Base-by-base conservation (phyloP, 78 protist species). In the Mantamonas sphyraenae region DNA sequence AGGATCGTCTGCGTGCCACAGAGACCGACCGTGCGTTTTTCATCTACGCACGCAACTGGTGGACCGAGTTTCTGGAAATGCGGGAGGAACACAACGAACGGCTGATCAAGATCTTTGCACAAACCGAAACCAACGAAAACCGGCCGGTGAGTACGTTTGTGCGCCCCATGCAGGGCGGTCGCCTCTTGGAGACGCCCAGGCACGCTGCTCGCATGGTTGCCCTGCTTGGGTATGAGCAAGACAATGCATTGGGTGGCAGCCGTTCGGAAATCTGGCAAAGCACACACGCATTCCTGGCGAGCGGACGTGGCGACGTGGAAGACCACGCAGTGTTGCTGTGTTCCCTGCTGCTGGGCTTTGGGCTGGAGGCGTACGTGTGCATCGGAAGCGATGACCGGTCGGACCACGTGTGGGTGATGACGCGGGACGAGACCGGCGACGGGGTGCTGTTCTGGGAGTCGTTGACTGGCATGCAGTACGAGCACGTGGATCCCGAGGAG, bases 151-250 rank as follows among this genome's bases (percentile, higher is more conserved):
- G 34, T 17, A 0, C 33, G n/a, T 69, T 37, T 64, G 75, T 80
- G 26, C 43, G 55, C 12, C 63, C 74, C 30, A 2, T 80, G 50
- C 2, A 0, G 51, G 43, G 76, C 7, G 65, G 0, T 12, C 70
- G 76, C 10, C 45, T 74, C 40, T 30, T 80, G 3, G 68, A 55
- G 20, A 3, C 38, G 3, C 66, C 85, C 2, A 9, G 2, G 17
- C 59, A 66, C n/a, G 64, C 81, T 5, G 66, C 85, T 17, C 69
- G 79, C 34, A 74, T 80, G 28, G 85, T 80, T 26, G 9, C 65
- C 26, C 63, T 80, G 43, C 62, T 80, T 3, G 50, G 57, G 24
- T 2, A 3, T 33, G 72, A 16, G 30, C 3, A 24, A 30, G 58
- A 42, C 42, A 43, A 38, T 8, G 38, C 37, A 19, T 3, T n/a